Base-by-base conservation (phyloP, 345 rosid species). In the Barbarea vulgaris region DNA sequence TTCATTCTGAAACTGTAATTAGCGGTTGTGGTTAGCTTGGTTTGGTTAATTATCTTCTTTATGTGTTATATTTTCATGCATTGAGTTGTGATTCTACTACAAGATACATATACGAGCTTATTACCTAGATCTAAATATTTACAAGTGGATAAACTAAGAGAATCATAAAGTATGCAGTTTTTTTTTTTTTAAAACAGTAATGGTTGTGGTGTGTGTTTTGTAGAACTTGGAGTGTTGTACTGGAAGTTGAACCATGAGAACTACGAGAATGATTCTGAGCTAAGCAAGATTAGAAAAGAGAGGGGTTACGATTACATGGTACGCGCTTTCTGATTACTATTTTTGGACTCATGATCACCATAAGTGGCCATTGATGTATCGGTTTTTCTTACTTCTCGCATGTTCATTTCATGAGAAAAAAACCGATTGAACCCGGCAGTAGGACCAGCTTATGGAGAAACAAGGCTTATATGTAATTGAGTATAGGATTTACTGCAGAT, bases 301-400 rank as follows among this genome's bases (percentile, higher is more conserved):
- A 85, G 97, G 80, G 98, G 98, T 10, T 93, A 91, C 73, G 85
- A 79, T 81, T 93, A 91, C 90, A 87, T 85, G 98, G 98, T 91
- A 83, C 13, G 14, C 15, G 0, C 5, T 15, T 19, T 18, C 27
- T 30, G 1, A 39, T 41, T 27, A 10, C 25, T 3, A 24, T 39
- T 15, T 44, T 37, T 7, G 37, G 19, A 10, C 15, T 48, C 52
- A 28, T 77, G 50, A 24, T 67, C 28, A 59, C 15, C 28, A 12
- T 24, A 21, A 34, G 24, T 59, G 53, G 22, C 14, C 12, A 19
- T 15, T 55, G 15, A 53, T 63, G 22, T 21, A 48, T 11, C 42
- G n/a, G 7, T 18, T 17, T 18, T 28, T 14, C 6, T 37, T n/a
- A 9, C 17, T n/a, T 24, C 13, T 39, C n/a, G 7, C 18, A 14